Base-by-base conservation (phyloP, 306 rosid species). In the Urtica urens region DNA sequence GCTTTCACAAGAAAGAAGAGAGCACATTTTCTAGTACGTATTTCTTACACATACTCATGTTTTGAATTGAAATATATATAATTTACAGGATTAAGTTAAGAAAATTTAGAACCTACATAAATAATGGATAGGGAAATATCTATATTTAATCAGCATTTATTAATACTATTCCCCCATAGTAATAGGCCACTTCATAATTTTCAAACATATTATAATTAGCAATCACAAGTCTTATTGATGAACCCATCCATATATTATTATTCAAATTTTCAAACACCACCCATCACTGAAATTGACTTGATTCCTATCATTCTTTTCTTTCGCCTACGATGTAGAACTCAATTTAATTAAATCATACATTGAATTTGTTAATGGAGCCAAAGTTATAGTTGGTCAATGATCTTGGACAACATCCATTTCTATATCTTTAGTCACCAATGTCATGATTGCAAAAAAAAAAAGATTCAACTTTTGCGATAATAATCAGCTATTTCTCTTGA, bases 391-490 rank as follows among this genome's bases (percentile, higher is more conserved):
- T 3, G 7, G 3, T 57, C 59, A 24, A 26, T 6, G 38, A 49
- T 21, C 29, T 51, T 27, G 37, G 44, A 3, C 55, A 29, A 34
- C 41, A 20, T 37, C 20, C 21, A 48, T 51, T 53, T 4, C 42
- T 30, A 40, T 1, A 14, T 37, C 40, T 35, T 35, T 35, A 7
- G 11, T 16, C 5, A 35, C 40, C 11, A 35, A 26, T 35, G 26
- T 17, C 59, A 37, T 45, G 60, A 61, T 52, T 62, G 47, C 59
- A 23, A 35, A 4, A 7, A n/a, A n/a, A n/a, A n/a, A n/a, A n/a
- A n/a, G n/a, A n/a, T n/a, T n/a, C n/a, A n/a, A n/a, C n/a, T n/a
- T n/a, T n/a, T n/a, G n/a, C n/a, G n/a, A n/a, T n/a, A n/a, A n/a
- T n/a, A n/a, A n/a, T n/a, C n/a, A n/a, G n/a, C n/a, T n/a, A n/a